phyloP scores from a whole-genome alignment of 2,329 filamentous ascomycete species.

The Geosmithia morbida region DNA sequence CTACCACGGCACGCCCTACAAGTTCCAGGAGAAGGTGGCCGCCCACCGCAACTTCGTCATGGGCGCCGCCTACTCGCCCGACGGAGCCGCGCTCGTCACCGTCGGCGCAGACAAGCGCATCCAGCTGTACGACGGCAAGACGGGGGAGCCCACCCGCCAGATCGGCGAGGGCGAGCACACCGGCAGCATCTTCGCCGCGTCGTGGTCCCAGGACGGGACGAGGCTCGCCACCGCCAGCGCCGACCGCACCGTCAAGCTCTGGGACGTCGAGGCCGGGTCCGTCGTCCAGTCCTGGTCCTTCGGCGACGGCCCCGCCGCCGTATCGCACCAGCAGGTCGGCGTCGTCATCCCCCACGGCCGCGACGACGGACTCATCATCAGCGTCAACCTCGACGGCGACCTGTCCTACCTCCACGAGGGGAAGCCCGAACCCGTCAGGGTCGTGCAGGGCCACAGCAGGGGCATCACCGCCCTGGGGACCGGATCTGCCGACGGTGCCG shows the following conservation, averaged over 20 bases:
- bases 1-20: constrained; percentile 88
- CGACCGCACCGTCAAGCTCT: constrained; percentile 88
- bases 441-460: constrained; percentile 83
- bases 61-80: constrained; percentile 77
- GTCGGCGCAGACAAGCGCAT: constrained; percentile 89
- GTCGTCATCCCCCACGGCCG: constrained; percentile 79
- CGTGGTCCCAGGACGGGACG: constrained; percentile 78
- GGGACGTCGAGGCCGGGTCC: constrained; percentile 74
- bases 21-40: constrained; percentile 74
- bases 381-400: constrained; percentile 75
- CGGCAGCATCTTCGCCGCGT: constrained; percentile 83
- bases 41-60: constrained; percentile 84
- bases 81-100: constrained; percentile 68
- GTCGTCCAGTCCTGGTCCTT: constrained; percentile 73
- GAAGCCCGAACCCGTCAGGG: constrained; percentile 49
- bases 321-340: constrained; percentile 82
- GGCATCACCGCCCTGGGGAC: constrained; percentile 60
- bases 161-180: constrained; percentile 78
- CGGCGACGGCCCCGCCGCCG: constrained; percentile 57
- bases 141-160: constrained; percentile 64
- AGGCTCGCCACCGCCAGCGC: constrained; percentile 83
- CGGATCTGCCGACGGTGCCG: constrained; percentile 24
- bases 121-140: constrained; percentile 93
- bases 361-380: constrained; percentile 78
- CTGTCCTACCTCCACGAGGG: constrained; percentile 77